Percentiles rank a stretch among this genome's conserved stretches.
Conservation (phyloP, 2,329 filamentous ascomycete species). For the Ceratocystis huliohia region DNA sequence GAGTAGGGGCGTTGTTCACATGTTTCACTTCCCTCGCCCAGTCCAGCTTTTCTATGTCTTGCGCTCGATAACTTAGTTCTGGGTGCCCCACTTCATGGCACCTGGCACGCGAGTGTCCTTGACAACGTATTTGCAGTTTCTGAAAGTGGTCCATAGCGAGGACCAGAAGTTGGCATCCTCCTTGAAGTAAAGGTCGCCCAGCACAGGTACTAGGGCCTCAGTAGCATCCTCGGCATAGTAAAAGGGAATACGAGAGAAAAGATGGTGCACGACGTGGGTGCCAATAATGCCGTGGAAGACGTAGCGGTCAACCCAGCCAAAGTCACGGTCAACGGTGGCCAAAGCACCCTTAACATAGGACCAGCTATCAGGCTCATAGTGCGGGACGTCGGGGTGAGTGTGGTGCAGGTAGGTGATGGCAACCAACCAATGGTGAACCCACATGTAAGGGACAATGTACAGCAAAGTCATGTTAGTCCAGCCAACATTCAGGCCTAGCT, state of each 20-base stretch:
- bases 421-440: slow-evolving; percentile 61
- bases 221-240: slow-evolving; percentile 50
- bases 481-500: slow-evolving; percentile 34
- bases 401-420: slow-evolving; percentile 67
- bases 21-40: too few relatives aligned
- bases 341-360: slow-evolving; percentile 50
- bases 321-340: slow-evolving; percentile 51
- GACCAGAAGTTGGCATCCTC: slow-evolving; percentile 34
- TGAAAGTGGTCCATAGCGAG: slow-evolving; percentile 36
- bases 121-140: slow-evolving; percentile 37
- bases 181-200: slow-evolving; percentile 41
- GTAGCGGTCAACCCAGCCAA: slow-evolving; percentile 51
- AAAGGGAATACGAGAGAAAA: slow-evolving; percentile 35
- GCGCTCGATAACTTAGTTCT: neutral
- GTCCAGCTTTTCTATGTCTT: neutral
- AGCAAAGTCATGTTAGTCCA: slow-evolving; percentile 42
- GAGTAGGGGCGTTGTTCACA: too few relatives aligned
- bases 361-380: slow-evolving; percentile 48
- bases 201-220: slow-evolving; percentile 41
- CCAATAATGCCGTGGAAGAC: slow-evolving; percentile 56
- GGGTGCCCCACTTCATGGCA: slow-evolving; percentile 21
- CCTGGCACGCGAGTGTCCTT: slow-evolving; percentile 20
- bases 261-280: slow-evolving; percentile 50
- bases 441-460: slow-evolving; percentile 53
- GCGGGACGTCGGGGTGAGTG: slow-evolving; percentile 39